A percentile compares a stretch with the other conserved stretches of the same genome.
Conservation (phyloP, 1,284 basidiomycete genomes). For the Naganishia cerealis region DNA sequence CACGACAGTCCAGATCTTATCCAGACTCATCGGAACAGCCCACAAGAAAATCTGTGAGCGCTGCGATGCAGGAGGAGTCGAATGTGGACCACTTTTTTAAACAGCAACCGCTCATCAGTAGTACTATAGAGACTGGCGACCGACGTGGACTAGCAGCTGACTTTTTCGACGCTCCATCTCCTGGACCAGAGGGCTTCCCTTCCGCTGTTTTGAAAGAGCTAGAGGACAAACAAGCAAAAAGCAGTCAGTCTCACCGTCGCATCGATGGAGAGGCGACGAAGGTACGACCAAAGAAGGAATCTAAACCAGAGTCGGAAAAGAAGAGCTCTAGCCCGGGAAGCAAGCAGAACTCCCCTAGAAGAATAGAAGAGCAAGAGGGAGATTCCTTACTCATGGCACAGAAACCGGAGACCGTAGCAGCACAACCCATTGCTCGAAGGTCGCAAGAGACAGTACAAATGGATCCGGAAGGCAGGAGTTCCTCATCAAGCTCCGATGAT, state of each 20-base stretch:
- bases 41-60: neutral
- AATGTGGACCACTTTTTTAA: neutral
- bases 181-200: neutral
- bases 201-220: neutral
- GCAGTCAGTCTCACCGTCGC: neutral
- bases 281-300: neutral
- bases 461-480: conserved; percentile 7
- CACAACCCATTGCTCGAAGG: neutral
- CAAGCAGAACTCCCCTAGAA: neutral
- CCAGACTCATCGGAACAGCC: neutral
- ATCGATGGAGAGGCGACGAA: neutral
- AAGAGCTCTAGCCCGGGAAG: neutral
- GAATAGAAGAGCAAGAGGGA: neutral
- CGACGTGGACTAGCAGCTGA: neutral
- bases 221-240: neutral
- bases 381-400: conserved; percentile 1
- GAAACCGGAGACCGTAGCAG: neutral
- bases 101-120: neutral
- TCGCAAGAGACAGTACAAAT: neutral
- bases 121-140: neutral
- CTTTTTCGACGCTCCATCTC: conserved; percentile 2
- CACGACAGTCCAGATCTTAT: neutral
- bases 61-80: neutral
- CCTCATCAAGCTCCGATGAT: conserved; percentile 10
- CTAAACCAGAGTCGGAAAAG: neutral